Percentiles rank a stretch among this genome's conserved stretches.
phyloP scores from a whole-genome alignment of 257 asterid genomes.

The Fraxinus excelsior region DNA sequence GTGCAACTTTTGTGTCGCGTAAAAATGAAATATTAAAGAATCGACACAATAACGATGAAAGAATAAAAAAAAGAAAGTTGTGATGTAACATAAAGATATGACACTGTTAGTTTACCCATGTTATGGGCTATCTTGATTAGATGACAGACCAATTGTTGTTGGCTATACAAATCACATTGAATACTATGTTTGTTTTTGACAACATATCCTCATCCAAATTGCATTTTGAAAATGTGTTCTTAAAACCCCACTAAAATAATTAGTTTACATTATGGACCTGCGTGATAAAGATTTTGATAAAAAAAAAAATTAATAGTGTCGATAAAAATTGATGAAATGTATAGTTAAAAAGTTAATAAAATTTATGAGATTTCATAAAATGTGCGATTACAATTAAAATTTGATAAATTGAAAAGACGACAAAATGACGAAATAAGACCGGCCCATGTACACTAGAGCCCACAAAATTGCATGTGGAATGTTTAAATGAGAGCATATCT shows the following conservation, averaged over 20 bases:
- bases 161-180: background rate
- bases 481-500: slow-evolving; percentile 26
- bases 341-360: no score
- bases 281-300: no score
- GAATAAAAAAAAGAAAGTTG: background rate
- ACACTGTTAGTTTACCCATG: background rate
- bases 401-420: no score
- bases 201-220: background rate
- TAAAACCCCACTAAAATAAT: background rate
- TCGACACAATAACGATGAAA: background rate
- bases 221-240: background rate
- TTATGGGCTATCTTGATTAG: background rate
- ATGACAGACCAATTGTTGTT: background rate
- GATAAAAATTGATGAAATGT: no score
- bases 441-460: slow-evolving; percentile 13
- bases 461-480: slow-evolving; percentile 32
- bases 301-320: no score
- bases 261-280: background rate
- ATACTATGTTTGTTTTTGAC: background rate
- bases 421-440: slow-evolving; percentile 9
- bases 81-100: background rate
- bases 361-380: no score
- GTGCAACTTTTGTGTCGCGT: no score
- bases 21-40: background rate
- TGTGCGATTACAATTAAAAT: no score